These are phyloP conservation scores for Salinomyces thailandicus DNA, from an alignment of 2,329 filamentous ascomycete genomes.

Conservation along the genomic window DNA sequence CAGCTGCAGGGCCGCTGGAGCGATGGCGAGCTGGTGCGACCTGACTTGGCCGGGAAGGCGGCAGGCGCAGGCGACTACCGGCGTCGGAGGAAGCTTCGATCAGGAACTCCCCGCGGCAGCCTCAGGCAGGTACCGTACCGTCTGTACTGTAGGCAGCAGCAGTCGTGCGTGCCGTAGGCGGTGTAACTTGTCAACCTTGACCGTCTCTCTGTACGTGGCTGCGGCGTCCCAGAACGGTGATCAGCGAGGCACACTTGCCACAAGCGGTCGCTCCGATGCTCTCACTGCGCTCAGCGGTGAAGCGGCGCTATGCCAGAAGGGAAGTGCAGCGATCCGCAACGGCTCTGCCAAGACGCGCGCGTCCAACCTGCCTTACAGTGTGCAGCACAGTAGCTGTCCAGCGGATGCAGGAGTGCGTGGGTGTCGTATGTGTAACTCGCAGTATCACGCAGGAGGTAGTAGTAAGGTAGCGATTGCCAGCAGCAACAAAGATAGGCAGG, in stretches of 20 bases:
- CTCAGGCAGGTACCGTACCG: too few relatives aligned
- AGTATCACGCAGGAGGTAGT: too few relatives aligned
- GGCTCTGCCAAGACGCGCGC: slow-evolving; percentile 1
- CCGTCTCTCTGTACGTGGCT: neutral
- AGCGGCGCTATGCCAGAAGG: neutral
- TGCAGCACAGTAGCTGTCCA: slow-evolving; percentile 1
- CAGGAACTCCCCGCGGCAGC: too few relatives aligned
- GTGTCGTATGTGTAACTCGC: neutral
- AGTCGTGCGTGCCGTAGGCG: slow-evolving; percentile 3
- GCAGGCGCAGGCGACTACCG: slow-evolving; percentile 9
- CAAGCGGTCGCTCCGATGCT: neutral
- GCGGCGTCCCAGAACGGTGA: neutral
- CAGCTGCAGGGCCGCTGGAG: slow-evolving; percentile 8
- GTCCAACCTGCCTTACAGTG: too few relatives aligned
- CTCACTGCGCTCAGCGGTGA: slow-evolving; percentile 1
- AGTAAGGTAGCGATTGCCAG: too few relatives aligned
- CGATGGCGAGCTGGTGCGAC: slow-evolving; percentile 11
- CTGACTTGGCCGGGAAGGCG: slow-evolving; percentile 1
- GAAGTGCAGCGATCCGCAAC: neutral
- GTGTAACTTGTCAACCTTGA: slow-evolving; percentile 4
- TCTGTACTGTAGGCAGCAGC: slow-evolving; percentile 2
- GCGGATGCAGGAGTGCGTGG: neutral
- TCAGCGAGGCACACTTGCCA: neutral
- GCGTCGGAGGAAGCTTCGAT: slow-evolving; percentile 5
- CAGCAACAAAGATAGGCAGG: too few relatives aligned